These are phyloP conservation scores for Zasmidium angulare DNA, from an alignment of 2,329 filamentous ascomycete species.

Conservation along the genomic window DNA sequence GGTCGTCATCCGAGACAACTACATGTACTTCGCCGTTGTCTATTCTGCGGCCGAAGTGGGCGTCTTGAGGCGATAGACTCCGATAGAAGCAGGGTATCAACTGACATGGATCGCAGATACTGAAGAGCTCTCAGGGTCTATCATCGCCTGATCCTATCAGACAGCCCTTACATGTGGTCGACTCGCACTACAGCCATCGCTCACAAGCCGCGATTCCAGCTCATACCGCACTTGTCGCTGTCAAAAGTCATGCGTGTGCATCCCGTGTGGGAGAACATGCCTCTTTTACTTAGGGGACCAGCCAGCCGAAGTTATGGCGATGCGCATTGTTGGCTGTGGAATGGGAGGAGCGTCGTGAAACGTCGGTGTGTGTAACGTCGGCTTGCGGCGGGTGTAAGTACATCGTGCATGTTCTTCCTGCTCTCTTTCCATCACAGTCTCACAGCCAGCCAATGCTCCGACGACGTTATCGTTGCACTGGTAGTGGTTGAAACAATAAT, in stretches of 20 bases:
- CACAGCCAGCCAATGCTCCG: not conserved
- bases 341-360: conserved; percentile 10
- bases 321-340: not conserved
- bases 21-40: not conserved
- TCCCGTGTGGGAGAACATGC: not conserved
- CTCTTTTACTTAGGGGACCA: no score
- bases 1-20: not conserved
- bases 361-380: conserved; percentile 3
- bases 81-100: not conserved
- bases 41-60: not conserved
- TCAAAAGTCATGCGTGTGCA: conserved; percentile 12
- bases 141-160: not conserved
- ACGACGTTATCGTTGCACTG: conserved; percentile 1
- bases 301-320: conserved; percentile 6
- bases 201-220: conserved; percentile 1
- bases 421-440: not conserved
- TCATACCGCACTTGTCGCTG: conserved; percentile 7
- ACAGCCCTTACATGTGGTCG: not conserved
- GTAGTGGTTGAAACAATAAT: not conserved
- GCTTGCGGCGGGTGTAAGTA: not conserved
- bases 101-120: not conserved
- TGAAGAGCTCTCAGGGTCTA: conserved; percentile 1
- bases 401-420: no score
- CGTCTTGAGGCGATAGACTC: not conserved
- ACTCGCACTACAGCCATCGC: conserved; percentile 3